Evolutionary conservation across 2,329 filamentous ascomycete genomes (phyloP).

Genomic region (Diplocarpon rosae): DNA sequence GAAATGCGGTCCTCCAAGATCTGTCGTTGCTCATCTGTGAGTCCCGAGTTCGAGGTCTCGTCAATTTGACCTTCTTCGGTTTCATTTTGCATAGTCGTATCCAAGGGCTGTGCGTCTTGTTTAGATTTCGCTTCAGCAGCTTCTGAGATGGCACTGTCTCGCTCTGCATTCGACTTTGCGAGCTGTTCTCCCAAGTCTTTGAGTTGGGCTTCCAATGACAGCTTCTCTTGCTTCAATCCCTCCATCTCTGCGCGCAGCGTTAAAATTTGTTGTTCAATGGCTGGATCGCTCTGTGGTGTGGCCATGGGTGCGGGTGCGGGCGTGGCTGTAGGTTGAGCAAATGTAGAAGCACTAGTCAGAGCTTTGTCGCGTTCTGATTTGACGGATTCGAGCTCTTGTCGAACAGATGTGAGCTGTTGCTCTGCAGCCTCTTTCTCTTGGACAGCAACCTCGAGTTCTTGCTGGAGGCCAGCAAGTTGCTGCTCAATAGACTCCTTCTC

Average conservation of each 20-base stretch:
- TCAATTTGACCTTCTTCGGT: constrained; percentile 46
- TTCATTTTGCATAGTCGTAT: constrained; percentile 34
- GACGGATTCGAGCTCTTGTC: constrained; percentile 33
- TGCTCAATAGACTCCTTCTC: constrained; percentile 33
- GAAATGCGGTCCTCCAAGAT: constrained; percentile 52
- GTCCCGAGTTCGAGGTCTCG: constrained; percentile 25
- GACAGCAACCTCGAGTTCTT: constrained; percentile 36
- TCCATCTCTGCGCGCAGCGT: constrained; percentile 51
- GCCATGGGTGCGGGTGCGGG: constrained; percentile 33
- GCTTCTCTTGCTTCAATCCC: constrained; percentile 54
- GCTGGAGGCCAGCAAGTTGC: constrained; percentile 32
- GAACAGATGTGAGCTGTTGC: constrained; percentile 26
- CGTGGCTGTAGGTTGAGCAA: constrained; percentile 28
- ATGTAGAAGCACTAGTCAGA: constrained; percentile 16
- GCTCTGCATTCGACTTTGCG: constrained; percentile 47
- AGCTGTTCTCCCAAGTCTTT: constrained; percentile 46
- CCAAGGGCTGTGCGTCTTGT: constrained; percentile 19
- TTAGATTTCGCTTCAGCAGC: constrained; percentile 35
- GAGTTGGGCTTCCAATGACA: constrained; percentile 54
- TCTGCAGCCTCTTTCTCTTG: constrained; percentile 27
- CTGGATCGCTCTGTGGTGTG: constrained; percentile 40
- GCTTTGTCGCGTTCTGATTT: constrained; percentile 37
- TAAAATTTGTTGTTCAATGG: constrained; percentile 39
- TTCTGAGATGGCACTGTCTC: constrained; percentile 38
- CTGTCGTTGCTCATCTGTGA: constrained; percentile 48